Conservation (phyloP, 345 rosid genomes). For the Corchorus olitorius region DNA sequence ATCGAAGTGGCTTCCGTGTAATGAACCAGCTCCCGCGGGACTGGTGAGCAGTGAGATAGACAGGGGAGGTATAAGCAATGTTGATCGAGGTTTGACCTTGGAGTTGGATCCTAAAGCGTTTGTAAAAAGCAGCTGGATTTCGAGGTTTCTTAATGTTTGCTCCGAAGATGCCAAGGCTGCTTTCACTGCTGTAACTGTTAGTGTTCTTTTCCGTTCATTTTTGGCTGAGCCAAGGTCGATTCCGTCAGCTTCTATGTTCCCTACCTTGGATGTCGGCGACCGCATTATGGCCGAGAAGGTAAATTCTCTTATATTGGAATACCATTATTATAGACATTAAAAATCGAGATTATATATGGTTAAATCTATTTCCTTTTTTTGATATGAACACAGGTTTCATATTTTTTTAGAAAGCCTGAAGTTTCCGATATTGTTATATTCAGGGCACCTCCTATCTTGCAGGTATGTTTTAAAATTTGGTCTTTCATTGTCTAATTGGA, state of each 20-base stretch:
- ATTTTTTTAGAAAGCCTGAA: slow-evolving; percentile 77
- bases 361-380: slow-evolving; percentile 7
- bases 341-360: background rate
- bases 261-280: slow-evolving; percentile 86
- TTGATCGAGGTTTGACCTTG: slow-evolving; percentile 24
- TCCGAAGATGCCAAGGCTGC: slow-evolving; percentile 91
- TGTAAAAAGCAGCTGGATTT: slow-evolving; percentile 57
- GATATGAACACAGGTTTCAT: slow-evolving; percentile 64
- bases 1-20: slow-evolving; percentile 76
- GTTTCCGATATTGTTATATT: slow-evolving; percentile 84
- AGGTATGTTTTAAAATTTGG: slow-evolving; percentile 38
- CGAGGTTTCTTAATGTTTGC: slow-evolving; percentile 49
- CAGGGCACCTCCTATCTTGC: slow-evolving; percentile 79
- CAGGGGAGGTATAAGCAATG: slow-evolving; percentile 39
- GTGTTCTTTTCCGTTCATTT: slow-evolving; percentile 67
- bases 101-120: slow-evolving; percentile 38
- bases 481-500: background rate
- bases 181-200: slow-evolving; percentile 79
- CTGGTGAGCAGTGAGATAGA: slow-evolving; percentile 45
- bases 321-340: background rate
- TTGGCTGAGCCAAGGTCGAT: slow-evolving; percentile 90
- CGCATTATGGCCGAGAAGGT: slow-evolving; percentile 93
- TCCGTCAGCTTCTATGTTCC: slow-evolving; percentile 80
- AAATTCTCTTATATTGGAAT: slow-evolving; percentile 1
- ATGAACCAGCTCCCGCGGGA: slow-evolving; percentile 39